Base-by-base conservation (phyloP, 73 alveolate genomes). In the Paramecium sonneborni region DNA sequence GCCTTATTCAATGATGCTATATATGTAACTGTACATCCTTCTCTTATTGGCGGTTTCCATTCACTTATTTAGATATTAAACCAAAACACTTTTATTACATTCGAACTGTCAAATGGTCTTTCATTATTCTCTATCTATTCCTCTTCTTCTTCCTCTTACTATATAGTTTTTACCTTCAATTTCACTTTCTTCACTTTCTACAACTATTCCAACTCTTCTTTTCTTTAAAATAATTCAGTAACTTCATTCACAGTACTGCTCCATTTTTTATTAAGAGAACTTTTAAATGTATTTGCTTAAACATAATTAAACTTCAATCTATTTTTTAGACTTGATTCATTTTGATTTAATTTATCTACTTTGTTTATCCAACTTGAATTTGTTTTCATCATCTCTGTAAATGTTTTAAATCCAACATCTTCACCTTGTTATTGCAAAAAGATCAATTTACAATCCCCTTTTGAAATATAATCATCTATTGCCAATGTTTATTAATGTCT, bases 41-140 rank as follows among this genome's bases (percentile, higher is more conserved):
- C 92, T 35, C 92, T 52, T 8, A 72, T 85, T 23, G 74, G 69
- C 6, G 92, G 92, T 57, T 72, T 85, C 92, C 92, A 85, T 12
- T 69, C 85, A 85, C 39, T 35, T 30, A 56, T 72, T n/a, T 67
- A 56, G 7, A 85, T 55, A 21, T 44, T 24, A n/a, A 56, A 85
- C 92, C 92, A 85, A 57, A 56, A 85, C 26, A 85, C 41, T 52
- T 85, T 85, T 28, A 85, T 9, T 28, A 26, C 28, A 10, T 55
- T 56, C 18, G 79, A 11, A 32, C 20, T 56, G 23, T 28, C 57
- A 11, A 56, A 85, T 28, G 11, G 14, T 55, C 20, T 11, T 41
- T 41, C 11, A 23, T 41, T 41, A 6, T 9, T 68, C 23, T 6
- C 20, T 20, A 18, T 20, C n/a, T n/a, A n/a, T n/a, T n/a, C n/a